A percentile compares a stretch with the other conserved stretches of the same genome.
Conservation (phyloP, 2,329 filamentous ascomycete genomes). For the Xylaria sp. region DNA sequence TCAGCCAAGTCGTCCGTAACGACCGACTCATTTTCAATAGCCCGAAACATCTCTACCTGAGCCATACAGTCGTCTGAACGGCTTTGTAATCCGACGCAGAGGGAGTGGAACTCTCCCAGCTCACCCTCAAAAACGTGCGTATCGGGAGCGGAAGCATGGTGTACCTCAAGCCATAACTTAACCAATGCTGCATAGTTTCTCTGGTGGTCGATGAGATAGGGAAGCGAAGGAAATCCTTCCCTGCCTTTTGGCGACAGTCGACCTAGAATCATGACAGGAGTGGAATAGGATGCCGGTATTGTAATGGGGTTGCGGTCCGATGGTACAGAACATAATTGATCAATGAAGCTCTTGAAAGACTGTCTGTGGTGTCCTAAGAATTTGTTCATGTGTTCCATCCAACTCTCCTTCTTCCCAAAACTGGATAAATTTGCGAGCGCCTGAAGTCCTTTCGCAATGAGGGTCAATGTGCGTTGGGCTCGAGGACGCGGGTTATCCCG, state of each 20-base stretch:
- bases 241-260: constrained; percentile 82
- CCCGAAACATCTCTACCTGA: constrained; percentile 59
- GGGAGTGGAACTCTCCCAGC: constrained; percentile 62
- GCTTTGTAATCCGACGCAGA: constrained; percentile 62
- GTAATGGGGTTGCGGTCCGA: constrained; percentile 72
- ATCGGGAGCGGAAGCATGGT: constrained; percentile 49
- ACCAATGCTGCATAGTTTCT: constrained; percentile 86
- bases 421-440: constrained; percentile 89
- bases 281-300: constrained; percentile 87
- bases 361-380: constrained; percentile 81
- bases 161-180: constrained; percentile 77
- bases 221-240: constrained; percentile 92
- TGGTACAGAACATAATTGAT: constrained; percentile 84
- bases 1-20: constrained; percentile 55
- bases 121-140: constrained; percentile 60
- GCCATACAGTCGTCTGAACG: constrained; percentile 63
- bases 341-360: constrained; percentile 87
- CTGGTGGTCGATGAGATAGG: constrained; percentile 90
- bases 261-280: constrained; percentile 87
- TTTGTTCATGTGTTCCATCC: constrained; percentile 98
- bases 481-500: constrained; percentile 82
- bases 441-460: constrained; percentile 92
- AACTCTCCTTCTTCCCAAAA: constrained; percentile 95
- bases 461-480: constrained; percentile 86
- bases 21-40: constrained; percentile 51